Evolutionary conservation across 352 stramenopile genomes (phyloP).

Genomic region (Phytophthora colocasiae): DNA sequence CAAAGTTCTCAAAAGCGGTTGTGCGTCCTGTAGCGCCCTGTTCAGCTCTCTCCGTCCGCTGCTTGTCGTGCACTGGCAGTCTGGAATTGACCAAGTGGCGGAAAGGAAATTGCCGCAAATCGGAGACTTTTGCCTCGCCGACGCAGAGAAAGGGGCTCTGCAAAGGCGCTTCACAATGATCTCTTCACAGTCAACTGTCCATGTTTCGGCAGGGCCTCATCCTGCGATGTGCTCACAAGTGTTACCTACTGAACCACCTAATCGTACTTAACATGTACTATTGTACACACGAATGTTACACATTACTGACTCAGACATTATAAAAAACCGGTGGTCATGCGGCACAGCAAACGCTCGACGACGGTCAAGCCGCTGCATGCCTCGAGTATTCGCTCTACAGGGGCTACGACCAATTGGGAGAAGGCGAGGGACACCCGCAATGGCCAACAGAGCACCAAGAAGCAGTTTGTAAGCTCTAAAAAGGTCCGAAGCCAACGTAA

Average conservation of each 20-base stretch:
- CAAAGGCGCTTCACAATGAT: conserved; percentile 13
- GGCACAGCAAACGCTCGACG: conserved; percentile 15
- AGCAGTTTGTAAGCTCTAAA: conserved; percentile 22
- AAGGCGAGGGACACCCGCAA: conserved; percentile 13
- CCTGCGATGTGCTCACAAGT: conserved; percentile 19
- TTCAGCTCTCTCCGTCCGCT: conserved; percentile 10
- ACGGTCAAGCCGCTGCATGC: conserved; percentile 21
- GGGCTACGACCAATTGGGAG: conserved; percentile 32
- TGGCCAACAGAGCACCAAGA: conserved; percentile 12
- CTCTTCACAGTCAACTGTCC: not conserved
- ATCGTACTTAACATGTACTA: conserved; percentile 10
- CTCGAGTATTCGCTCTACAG: conserved; percentile 5
- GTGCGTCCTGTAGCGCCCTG: conserved; percentile 10
- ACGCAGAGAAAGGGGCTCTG: conserved; percentile 26
- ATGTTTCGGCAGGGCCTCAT: conserved; percentile 3
- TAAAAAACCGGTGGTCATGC: conserved; percentile 22
- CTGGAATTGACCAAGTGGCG: conserved; percentile 25
- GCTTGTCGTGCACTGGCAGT: conserved; percentile 12
- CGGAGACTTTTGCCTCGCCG: conserved; percentile 13
- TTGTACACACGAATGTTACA: not conserved
- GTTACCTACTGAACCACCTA: conserved; percentile 11
- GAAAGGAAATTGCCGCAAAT: conserved; percentile 37
- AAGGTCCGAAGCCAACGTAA: conserved; percentile 17
- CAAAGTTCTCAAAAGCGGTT: conserved; percentile 25
- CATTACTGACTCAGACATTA: not conserved